Percentiles rank a stretch among this genome's conserved stretches.
phyloP scores from a whole-genome alignment of 352 stramenopile species.

The Pythium sp. region DNA sequence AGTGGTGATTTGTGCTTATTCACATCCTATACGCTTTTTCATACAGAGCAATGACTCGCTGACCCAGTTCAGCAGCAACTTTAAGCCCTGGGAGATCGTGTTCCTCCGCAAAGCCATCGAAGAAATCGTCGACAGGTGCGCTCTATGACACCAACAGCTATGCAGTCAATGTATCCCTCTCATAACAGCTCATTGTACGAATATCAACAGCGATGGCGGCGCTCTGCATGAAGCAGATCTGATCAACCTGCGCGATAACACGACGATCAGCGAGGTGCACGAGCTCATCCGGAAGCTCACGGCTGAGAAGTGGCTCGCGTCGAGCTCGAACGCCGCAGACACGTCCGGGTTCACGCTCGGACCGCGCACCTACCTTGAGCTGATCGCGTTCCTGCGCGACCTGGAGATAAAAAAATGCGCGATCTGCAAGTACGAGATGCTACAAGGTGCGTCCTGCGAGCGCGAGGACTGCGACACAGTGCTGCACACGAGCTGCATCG shows the following conservation, averaged over 20 bases:
- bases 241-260: constrained; percentile 71
- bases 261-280: constrained; percentile 59
- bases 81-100: constrained; percentile 82
- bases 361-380: constrained; percentile 65
- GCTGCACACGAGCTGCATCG: constrained; percentile 55
- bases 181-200: too few relatives aligned
- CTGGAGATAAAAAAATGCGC: constrained; percentile 74
- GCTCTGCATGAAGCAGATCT: constrained; percentile 61
- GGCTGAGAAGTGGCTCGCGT: constrained; percentile 67
- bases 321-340: constrained; percentile 35
- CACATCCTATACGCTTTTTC: neutral
- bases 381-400: constrained; percentile 70
- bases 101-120: constrained; percentile 81
- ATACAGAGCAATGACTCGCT: constrained; percentile 73
- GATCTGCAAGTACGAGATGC: constrained; percentile 75
- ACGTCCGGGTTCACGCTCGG: constrained; percentile 54
- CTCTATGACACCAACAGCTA: neutral
- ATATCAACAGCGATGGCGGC: constrained; percentile 45
- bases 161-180: neutral
- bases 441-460: constrained; percentile 54
- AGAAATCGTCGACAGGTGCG: constrained; percentile 72
- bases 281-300: constrained; percentile 63
- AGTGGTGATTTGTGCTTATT: neutral
- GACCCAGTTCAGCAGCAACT: constrained; percentile 71
- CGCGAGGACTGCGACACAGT: constrained; percentile 35